Conservation (phyloP, 345 rosid genomes). For the Syzygium jambos region DNA sequence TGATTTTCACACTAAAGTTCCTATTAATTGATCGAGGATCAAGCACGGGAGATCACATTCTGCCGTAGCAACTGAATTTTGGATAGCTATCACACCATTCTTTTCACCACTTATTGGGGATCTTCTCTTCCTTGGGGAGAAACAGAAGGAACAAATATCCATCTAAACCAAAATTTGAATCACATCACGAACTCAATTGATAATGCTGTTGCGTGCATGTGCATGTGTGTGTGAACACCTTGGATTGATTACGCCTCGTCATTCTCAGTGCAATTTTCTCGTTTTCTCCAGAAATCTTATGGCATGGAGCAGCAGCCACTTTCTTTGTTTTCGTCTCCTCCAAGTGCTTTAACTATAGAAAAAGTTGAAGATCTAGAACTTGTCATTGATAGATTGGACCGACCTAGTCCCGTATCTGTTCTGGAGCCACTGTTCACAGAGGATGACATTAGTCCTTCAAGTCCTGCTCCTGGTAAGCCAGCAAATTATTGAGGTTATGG, state of each 20-base stretch:
- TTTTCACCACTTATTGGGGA: background rate
- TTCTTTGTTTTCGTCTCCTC: constrained; percentile 40
- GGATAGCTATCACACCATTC: background rate
- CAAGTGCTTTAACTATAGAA: constrained; percentile 23
- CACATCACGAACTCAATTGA: background rate
- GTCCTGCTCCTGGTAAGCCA: background rate
- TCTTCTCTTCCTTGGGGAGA: background rate
- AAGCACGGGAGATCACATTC: background rate
- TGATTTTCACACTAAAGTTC: background rate
- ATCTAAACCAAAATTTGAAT: background rate
- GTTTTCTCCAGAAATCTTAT: constrained; percentile 31
- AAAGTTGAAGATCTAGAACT: constrained; percentile 38
- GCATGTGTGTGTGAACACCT: background rate
- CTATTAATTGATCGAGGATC: background rate
- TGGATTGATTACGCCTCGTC: background rate
- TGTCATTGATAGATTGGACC: constrained; percentile 35
- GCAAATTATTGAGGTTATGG: background rate
- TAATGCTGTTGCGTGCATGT: background rate
- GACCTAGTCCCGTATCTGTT: constrained; percentile 87
- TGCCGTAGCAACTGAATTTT: background rate
- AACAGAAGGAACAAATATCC: background rate
- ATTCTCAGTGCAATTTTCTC: background rate
- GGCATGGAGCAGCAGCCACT: constrained; percentile 18
- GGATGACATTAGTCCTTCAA: constrained; percentile 58
- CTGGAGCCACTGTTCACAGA: constrained; percentile 65